Percentiles rank a stretch among this genome's conserved stretches.
These are phyloP conservation scores for Entomortierella parvispora DNA, from an alignment of 192 early-diverging fungal genomes.

Conservation along the genomic window DNA sequence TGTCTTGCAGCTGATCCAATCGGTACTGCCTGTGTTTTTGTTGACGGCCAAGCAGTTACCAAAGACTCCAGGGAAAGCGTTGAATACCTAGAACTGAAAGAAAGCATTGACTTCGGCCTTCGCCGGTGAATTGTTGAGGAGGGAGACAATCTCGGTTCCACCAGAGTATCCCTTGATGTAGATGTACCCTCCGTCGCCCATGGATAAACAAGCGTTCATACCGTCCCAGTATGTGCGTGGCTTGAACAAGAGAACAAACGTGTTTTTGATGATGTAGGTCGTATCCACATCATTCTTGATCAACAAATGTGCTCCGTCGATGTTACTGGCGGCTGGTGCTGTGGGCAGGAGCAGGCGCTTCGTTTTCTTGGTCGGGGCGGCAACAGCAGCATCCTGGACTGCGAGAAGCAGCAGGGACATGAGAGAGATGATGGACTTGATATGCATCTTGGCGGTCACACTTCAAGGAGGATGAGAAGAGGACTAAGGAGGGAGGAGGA, in stretches of 20 bases:
- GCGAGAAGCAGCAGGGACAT: background rate
- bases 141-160: background rate
- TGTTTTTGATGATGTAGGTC: conserved; percentile 1
- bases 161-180: conserved; percentile 1
- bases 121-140: conserved; percentile 6
- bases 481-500: background rate
- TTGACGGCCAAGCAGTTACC: conserved; percentile 8
- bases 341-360: conserved; percentile 1
- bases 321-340: conserved; percentile 12
- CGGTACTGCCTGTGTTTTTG: conserved; percentile 1
- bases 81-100: conserved; percentile 14
- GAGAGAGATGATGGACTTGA: background rate
- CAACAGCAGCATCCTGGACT: background rate
- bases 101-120: conserved; percentile 3
- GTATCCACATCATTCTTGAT: conserved; percentile 32
- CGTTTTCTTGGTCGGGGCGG: conserved; percentile 6
- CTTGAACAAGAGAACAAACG: conserved; percentile 24
- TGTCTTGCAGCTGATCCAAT: conserved; percentile 9
- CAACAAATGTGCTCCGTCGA: conserved; percentile 24
- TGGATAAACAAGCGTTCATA: conserved; percentile 4
- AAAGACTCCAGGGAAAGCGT: conserved; percentile 1
- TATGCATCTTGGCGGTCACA: background rate
- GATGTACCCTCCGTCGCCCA: conserved; percentile 8
- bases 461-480: background rate
- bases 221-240: conserved; percentile 12